These are phyloP conservation scores for Pleurotus pulmonarius DNA, from an alignment of 768 basidiomycete species.

Conservation along the genomic window DNA sequence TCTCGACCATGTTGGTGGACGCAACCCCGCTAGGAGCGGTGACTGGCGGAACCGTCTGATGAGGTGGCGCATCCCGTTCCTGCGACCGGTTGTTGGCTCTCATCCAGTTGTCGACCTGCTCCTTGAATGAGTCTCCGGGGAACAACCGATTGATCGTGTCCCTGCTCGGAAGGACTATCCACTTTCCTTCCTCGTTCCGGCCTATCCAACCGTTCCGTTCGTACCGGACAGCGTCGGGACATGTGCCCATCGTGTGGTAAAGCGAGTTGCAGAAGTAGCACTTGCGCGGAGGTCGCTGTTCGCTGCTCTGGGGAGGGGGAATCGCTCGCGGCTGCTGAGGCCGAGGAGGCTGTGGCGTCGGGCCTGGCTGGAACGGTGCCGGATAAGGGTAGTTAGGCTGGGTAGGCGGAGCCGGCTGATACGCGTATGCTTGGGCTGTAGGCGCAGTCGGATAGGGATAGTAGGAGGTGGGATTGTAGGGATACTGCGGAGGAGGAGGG, in stretches of 20 bases:
- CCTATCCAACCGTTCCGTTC: neutral
- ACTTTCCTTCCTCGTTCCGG: neutral
- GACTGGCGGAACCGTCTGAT: neutral
- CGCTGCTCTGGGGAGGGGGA: neutral
- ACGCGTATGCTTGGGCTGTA: neutral
- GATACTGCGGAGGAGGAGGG: neutral
- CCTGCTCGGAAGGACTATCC: neutral
- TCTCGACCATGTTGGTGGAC: neutral
- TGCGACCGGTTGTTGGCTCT: neutral
- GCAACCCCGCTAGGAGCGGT: neutral
- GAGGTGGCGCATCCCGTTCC: no score
- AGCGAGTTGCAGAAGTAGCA: neutral
- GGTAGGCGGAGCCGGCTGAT: neutral
- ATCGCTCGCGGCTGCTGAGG: neutral
- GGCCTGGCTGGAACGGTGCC: neutral
- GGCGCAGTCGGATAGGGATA: neutral
- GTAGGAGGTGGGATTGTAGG: neutral
- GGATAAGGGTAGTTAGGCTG: neutral
- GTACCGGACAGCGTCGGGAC: neutral
- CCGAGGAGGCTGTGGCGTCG: no score
- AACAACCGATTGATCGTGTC: neutral
- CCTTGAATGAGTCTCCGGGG: neutral
- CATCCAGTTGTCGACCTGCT: neutral
- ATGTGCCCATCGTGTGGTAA: neutral
- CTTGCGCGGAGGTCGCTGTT: neutral